A percentile compares a stretch with the other conserved stretches of the same genome.
phyloP scores from a whole-genome alignment of 2,329 filamentous ascomycete genomes.

The Apiospora rasikravindrae region DNA sequence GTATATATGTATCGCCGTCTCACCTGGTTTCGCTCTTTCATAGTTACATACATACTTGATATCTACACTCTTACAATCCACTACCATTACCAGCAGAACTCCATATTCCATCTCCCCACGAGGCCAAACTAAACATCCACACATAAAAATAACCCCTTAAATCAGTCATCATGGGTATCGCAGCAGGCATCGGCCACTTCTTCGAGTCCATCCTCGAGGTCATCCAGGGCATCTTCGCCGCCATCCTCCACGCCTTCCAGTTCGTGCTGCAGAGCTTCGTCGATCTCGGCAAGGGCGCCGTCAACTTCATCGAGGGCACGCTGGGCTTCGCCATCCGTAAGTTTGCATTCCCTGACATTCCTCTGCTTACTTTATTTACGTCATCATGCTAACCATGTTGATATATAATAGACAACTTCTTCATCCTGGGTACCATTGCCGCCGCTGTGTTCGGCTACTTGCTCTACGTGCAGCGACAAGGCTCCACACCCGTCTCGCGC shows the following conservation, averaged over 20 bases:
- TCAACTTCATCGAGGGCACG: constrained; percentile 37
- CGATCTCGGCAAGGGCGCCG: constrained; percentile 31
- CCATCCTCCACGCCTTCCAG: constrained; percentile 34
- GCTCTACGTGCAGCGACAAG: constrained; percentile 36
- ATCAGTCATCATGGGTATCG: constrained; percentile 34
- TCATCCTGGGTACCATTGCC: constrained; percentile 38
- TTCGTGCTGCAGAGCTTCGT: constrained; percentile 29
- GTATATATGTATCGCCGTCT: background rate
- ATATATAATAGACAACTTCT: constrained; percentile 38
- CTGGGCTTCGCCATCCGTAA: constrained; percentile 40
- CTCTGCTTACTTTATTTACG: background rate
- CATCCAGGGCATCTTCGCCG: constrained; percentile 32
- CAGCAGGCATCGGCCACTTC: constrained; percentile 38
- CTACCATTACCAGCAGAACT: background rate
- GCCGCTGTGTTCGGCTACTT: constrained; percentile 37
- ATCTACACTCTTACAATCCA: background rate
- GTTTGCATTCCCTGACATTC: constrained; percentile 20
- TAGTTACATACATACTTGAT: too few species aligned
- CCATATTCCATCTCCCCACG: background rate
- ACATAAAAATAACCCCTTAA: background rate
- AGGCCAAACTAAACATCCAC: background rate
- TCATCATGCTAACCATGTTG: background rate
- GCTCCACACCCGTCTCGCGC: constrained; percentile 31
- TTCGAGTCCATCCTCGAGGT: constrained; percentile 33
- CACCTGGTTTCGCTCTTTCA: background rate